phyloP scores from a whole-genome alignment of 148 eudicot genomes.

The Vaccinium corymbosum region DNA sequence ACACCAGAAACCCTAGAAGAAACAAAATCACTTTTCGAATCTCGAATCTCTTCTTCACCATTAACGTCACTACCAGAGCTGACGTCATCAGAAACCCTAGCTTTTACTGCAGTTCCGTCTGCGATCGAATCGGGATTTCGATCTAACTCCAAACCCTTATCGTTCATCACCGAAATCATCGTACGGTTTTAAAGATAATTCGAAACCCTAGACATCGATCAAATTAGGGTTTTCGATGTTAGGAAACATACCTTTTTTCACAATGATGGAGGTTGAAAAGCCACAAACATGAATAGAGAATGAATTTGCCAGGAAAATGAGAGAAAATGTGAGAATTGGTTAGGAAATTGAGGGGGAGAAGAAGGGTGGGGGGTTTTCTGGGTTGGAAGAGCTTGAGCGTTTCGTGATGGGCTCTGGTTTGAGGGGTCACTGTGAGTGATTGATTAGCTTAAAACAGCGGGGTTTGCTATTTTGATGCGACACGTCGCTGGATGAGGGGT shows the following conservation, averaged over 20 bases:
- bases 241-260: not conserved
- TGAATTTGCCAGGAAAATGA: not conserved
- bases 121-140: slow-evolving; percentile 3
- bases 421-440: not conserved
- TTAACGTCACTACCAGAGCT: not conserved
- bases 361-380: not conserved
- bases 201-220: slow-evolving; percentile 10
- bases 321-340: not conserved
- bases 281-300: not conserved
- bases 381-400: not conserved
- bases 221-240: not conserved
- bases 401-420: not conserved
- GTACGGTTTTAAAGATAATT: not conserved
- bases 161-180: slow-evolving; percentile 24
- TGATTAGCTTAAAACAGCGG: not conserved
- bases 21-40: slow-evolving; percentile 11
- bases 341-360: not conserved
- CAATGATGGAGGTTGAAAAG: not conserved
- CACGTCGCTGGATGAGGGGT: not conserved
- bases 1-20: slow-evolving; percentile 3
- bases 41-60: not conserved
- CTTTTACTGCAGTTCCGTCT: not conserved
- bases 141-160: slow-evolving; percentile 29
- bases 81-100: slow-evolving; percentile 30
- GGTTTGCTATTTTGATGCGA: not conserved